Base-by-base conservation (phyloP, 106 monocot species). In the Vanilla planifolia region DNA sequence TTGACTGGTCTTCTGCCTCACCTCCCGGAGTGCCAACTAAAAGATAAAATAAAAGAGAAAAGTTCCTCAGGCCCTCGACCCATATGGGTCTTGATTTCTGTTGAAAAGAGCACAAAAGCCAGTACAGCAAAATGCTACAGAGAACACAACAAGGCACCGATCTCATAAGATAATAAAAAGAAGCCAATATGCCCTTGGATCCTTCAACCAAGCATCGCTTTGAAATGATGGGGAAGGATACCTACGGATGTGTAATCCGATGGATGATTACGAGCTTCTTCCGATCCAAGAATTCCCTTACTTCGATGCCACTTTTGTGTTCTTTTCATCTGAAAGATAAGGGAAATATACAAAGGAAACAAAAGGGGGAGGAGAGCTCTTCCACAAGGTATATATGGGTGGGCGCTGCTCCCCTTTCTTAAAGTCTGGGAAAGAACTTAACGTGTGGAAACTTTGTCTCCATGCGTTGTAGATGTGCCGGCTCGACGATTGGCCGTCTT, bases 361-460 rank as follows among this genome's bases (percentile, higher is more conserved):
- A 42, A 42, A 42, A 42, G 42, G 42, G 11, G 42, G 11, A 45
- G 44, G 20, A 16, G 19, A 17, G 44, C 16, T 45, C 44, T 19
- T 17, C 5, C 44, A 17, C 19, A 45, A 45, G 44, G n/a, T n/a
- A n/a, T n/a, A 45, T 4, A 45, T 45, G 19, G 6, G 44, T 19
- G n/a, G 5, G 6, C n/a, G 16, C n/a, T 45, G n/a, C n/a, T n/a
- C n/a, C 44, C 44, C 44, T 45, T 45, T 45, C 44, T 45, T 45
- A 20, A 45, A 45, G 44, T 45, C 44, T 45, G 44, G 19, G 20
- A 45, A 45, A 45, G 44, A 45, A 20, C 44, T 45, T 45, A 20
- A 45, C 4, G 44, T 45, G 44, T 45, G 44, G 44, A 45, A 45
- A 45, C 44, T 45, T 45, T 45, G 44, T 45, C 44, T 45, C 44